Base-by-base conservation (phyloP, 805 yeast species). In the Metschnikowia matae region DNA sequence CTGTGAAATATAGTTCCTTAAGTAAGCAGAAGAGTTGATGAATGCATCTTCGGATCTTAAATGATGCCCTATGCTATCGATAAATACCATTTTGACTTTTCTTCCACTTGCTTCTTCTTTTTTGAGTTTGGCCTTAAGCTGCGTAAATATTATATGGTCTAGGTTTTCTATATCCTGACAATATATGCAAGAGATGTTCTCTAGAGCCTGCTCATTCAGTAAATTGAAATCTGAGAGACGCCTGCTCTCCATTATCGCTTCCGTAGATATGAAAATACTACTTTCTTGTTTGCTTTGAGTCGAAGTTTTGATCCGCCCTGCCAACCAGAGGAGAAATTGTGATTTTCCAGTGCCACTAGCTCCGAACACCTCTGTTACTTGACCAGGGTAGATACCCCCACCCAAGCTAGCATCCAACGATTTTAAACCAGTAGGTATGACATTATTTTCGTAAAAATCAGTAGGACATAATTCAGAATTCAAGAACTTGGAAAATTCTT, bases 271-370 rank as follows among this genome's bases (percentile, higher is more conserved):
- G 59, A 78, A 85, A n/a, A 90, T 79, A n/a, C 56, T 48, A 63
- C 56, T 51, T 48, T 15, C 53, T 46, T 34, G 33, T 10, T 35
- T n/a, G 14, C 13, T 31, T 3, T 29, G 48, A 10, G 31, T 7
- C 11, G 31, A 20, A 11, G 10, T 20, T 18, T 33, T 34, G 4
- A 51, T 48, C 6, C 31, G 40, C 17, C 46, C 68, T 1, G 86
- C 74, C 46, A 90, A 59, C 55, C 85, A 92, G 70, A 84, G 75
- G 23, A 87, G 68, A 3, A 91, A 67, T 57, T 91, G 95, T 0
- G 97, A 84, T 61, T 92, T 92, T 0, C 97, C 98, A 0, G 87
- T 78, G 0, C 95, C 87, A 46, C 95, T 82, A 23, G 85, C 86
- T 0, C 98, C 98, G 57, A 82, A 83, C 3, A 92, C 63, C 68